These are phyloP conservation scores for Leccinum longicurvipes DNA, from an alignment of 768 basidiomycete species.

Conservation along the genomic window DNA sequence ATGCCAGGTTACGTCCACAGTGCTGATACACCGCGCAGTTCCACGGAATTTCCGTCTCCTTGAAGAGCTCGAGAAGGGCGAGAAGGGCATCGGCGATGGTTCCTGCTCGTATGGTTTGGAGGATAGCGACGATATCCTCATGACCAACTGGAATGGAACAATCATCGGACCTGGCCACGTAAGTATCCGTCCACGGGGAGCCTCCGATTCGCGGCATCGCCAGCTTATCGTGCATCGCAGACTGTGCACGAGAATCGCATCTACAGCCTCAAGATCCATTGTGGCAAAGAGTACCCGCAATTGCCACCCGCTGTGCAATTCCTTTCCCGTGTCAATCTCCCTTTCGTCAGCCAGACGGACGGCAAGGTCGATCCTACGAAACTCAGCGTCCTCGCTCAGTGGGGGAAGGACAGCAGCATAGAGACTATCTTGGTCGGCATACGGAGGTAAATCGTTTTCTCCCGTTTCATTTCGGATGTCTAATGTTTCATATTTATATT, in stretches of 20 bases:
- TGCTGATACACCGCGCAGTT: conserved; percentile 48
- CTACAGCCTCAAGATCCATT: conserved; percentile 90
- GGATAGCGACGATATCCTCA: conserved; percentile 93
- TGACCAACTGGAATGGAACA: conserved; percentile 98
- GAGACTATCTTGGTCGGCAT: conserved; percentile 93
- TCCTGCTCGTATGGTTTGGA: conserved; percentile 96
- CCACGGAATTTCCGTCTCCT: conserved; percentile 95
- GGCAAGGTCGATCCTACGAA: conserved; percentile 78
- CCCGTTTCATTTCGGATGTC: background rate
- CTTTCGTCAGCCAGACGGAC: conserved; percentile 73
- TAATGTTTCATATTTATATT: conserved; percentile 5
- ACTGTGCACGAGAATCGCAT: conserved; percentile 99
- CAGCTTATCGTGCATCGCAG: conserved; percentile 37
- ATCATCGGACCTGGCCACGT: conserved; percentile 99
- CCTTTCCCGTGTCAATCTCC: conserved; percentile 86
- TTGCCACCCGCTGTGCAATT: conserved; percentile 78
- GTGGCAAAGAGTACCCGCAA: conserved; percentile 76
- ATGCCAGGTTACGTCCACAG: background rate
- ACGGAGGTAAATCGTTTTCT: conserved; percentile 54
- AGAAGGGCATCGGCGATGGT: conserved; percentile 98
- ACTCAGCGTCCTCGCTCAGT: conserved; percentile 68
- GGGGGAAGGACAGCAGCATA: conserved; percentile 75
- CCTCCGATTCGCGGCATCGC: conserved; percentile 12
- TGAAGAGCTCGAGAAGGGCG: conserved; percentile 98
- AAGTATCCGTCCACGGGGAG: conserved; percentile 30